Percentiles rank a stretch among this genome's conserved stretches.
Conservation (phyloP, 73 alveolate species). For the Paramecium primaurelia region DNA sequence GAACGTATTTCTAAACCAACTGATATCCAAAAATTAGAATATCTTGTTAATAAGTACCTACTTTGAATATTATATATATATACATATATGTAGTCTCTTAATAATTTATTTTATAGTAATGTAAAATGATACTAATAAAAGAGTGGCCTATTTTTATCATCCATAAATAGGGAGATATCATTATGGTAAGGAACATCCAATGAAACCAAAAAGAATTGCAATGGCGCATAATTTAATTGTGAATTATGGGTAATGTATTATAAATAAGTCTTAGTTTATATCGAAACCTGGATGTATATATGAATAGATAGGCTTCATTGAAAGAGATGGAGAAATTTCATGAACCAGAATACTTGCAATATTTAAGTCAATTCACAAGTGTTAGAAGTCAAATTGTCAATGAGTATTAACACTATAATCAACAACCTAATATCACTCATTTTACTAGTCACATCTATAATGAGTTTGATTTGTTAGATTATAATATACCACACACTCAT, state of each 20-base stretch:
- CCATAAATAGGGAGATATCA: constrained; percentile 86
- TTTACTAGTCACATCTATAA: not conserved
- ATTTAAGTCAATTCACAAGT: constrained; percentile 31
- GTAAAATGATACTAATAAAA: constrained; percentile 3
- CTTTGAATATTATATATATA: not conserved
- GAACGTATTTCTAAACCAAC: not conserved
- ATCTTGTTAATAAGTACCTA: not conserved
- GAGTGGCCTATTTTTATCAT: constrained; percentile 92
- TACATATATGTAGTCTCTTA: not conserved
- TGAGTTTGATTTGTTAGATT: constrained; percentile 28
- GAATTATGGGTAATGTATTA: constrained; percentile 70
- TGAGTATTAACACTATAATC: not conserved
- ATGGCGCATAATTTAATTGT: constrained; percentile 94
- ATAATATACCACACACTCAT: not conserved
- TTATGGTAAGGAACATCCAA: constrained; percentile 97
- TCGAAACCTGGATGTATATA: constrained; percentile 76
- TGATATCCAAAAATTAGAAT: not conserved
- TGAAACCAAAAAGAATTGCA: constrained; percentile 96
- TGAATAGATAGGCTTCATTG: constrained; percentile 71
- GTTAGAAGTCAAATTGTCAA: not conserved
- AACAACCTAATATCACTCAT: constrained; percentile 3
- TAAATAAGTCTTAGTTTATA: constrained; percentile 25
- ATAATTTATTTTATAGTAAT: not conserved
- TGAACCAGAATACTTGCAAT: constrained; percentile 51
- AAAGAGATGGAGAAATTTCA: constrained; percentile 75